Evolutionary conservation across 305 asterid genomes (phyloP), one percentile per base, ranked within the genome.

Genomic region (Galium porrigens): DNA sequence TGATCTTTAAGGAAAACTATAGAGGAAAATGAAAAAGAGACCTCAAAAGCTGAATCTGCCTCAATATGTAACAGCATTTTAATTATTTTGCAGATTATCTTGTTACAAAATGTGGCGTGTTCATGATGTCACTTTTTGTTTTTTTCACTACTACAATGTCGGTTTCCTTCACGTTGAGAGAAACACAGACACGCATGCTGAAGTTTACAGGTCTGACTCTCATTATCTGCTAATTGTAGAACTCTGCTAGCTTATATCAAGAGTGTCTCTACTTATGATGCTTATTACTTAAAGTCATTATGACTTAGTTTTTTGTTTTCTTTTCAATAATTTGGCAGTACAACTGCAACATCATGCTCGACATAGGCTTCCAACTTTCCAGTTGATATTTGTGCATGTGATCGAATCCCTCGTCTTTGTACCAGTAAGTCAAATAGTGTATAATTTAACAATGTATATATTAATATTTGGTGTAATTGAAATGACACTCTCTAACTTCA

Each of bases 331-430:
- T 36, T 68, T 69, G 77, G 70, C 96, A 92, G 99, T 87, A 69
- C 97, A 89, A 90, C 97, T 92, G 74, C 99, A 92, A 80, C 99
- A 92, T 79, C 99, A 92, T 84, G 99, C 97, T 72, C 95, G 91
- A 15, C 97, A 89, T 73, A 80, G 95, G 80, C 97, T 92, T 81
- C 99, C 99, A 69, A 92, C 99, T 54, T 92, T 92, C 81, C 99
- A 92, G 64, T 80, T 92, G 85, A 92, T 92, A 74, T 92, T 92
- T 73, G 99, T 92, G 76, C 99, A 92, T 74, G 97, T 92, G 64
- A 85, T 92, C 55, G 99, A 92, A 77, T 92, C 99, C 68, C 97
- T 92, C 70, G 97, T 92, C 72, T 92, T 92, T 66, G 97, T 92
- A 37, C 99, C 99, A 81, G 99, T 92, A 70, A 86, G 90, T 74